Conservation (phyloP, 768 basidiomycete genomes). For the Podaxis sp. region DNA sequence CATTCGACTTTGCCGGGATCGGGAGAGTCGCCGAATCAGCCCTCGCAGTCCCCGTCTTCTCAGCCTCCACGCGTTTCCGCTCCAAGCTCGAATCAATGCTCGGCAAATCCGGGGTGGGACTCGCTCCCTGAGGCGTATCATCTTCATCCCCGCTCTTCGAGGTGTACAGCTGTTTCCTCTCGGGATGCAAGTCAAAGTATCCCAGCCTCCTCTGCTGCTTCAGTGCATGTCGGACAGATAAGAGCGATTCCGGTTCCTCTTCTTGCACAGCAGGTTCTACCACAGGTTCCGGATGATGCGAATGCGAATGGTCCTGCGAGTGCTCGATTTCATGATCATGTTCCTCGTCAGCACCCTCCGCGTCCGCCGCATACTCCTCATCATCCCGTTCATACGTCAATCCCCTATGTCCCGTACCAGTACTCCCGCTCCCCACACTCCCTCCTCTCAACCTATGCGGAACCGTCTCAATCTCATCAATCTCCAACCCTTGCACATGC, state of each 20-base stretch:
- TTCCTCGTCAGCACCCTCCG: slow-evolving; percentile 10
- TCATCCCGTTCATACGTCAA: slow-evolving; percentile 27
- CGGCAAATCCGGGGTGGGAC: slow-evolving; percentile 5
- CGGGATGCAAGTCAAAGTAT: slow-evolving; percentile 81
- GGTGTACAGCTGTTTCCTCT: slow-evolving; percentile 46
- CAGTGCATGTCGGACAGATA: slow-evolving; percentile 30
- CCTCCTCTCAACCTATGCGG: slow-evolving; percentile 34
- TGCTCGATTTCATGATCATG: background rate
- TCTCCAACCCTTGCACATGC: slow-evolving; percentile 52
- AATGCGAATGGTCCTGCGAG: slow-evolving; percentile 2
- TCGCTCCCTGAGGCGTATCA: background rate
- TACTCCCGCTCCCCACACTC: slow-evolving; percentile 27
- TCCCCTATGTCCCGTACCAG: slow-evolving; percentile 23
- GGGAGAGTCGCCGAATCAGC: slow-evolving; percentile 1
- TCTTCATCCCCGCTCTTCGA: slow-evolving; percentile 30
- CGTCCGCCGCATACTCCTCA: slow-evolving; percentile 16
- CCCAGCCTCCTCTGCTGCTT: slow-evolving; percentile 50
- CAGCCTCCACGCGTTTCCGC: background rate
- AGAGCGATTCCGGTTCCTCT: slow-evolving; percentile 21
- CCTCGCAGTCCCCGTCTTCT: background rate
- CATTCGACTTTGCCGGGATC: background rate
- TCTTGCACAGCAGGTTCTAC: slow-evolving; percentile 4
- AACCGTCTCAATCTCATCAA: slow-evolving; percentile 25
- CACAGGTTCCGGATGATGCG: slow-evolving; percentile 9
- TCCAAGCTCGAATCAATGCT: background rate